phyloP scores from a whole-genome alignment of 2,329 filamentous ascomycete species.

The Calonectria honghensis region DNA sequence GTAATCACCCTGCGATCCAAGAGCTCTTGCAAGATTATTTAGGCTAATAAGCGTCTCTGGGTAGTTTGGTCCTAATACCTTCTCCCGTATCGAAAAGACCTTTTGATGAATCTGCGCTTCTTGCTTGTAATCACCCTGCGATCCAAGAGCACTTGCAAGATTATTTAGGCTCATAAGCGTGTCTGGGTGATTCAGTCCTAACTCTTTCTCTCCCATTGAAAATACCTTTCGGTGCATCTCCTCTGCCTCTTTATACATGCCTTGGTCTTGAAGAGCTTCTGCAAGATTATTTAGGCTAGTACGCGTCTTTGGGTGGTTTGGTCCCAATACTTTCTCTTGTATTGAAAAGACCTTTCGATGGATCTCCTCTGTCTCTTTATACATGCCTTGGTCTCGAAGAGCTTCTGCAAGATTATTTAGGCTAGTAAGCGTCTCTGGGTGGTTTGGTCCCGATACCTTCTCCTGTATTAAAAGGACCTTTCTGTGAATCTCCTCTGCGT shows the following conservation, averaged over 20 bases:
- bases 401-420: neutral
- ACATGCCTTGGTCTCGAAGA: conserved; percentile 6
- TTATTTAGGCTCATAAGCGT: neutral
- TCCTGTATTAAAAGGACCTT: too few species aligned
- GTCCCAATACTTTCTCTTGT: neutral
- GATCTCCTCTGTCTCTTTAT: conserved; percentile 45
- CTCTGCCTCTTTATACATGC: conserved; percentile 48
- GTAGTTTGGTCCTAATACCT: neutral
- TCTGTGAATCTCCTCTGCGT: too few species aligned
- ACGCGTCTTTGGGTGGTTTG: neutral
- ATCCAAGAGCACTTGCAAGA: neutral
- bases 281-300: neutral
- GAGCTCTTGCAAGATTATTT: neutral
- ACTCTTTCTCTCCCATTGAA: neutral
- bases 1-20: too few species aligned
- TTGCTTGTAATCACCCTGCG: too few species aligned
- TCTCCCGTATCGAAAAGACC: neutral
- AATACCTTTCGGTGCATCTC: neutral
- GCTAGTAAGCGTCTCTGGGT: too few species aligned
- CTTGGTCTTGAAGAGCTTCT: neutral
- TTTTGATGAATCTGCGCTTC: too few species aligned
- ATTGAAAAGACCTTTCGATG: neutral
- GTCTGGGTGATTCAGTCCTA: neutral
- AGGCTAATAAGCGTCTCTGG: neutral
- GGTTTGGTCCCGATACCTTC: too few species aligned